These are phyloP conservation scores for Mortierella sp. DNA, from an alignment of 371 early-diverging fungal genomes.

Conservation along the genomic window DNA sequence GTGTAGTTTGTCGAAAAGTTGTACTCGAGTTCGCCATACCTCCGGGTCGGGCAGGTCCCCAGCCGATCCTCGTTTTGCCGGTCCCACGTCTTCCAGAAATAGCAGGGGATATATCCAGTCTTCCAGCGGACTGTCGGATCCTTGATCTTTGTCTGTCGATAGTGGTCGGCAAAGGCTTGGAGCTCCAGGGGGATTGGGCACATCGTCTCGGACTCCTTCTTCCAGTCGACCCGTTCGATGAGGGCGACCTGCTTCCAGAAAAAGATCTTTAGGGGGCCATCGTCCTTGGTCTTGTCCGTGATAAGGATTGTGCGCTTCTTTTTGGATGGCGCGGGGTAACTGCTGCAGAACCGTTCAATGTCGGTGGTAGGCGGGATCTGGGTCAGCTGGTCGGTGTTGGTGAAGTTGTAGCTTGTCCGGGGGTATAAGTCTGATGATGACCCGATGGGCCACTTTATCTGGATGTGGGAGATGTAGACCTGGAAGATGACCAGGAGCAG, in stretches of 20 bases:
- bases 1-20: constrained; percentile 30
- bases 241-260: not conserved
- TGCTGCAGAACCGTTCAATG: not conserved
- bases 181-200: constrained; percentile 30
- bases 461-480: not conserved
- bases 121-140: not conserved
- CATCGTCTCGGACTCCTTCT: constrained; percentile 19
- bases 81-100: not conserved
- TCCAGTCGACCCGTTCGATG: constrained; percentile 13
- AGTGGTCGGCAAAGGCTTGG: constrained; percentile 22
- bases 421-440: constrained; percentile 1
- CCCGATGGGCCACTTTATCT: too few relatives aligned
- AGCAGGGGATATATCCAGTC: constrained; percentile 5
- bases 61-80: not conserved
- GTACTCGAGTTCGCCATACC: constrained; percentile 9
- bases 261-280: constrained; percentile 21
- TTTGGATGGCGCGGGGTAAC: not conserved
- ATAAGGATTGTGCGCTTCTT: constrained; percentile 12
- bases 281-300: constrained; percentile 13
- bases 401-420: not conserved
- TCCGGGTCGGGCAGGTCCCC: not conserved
- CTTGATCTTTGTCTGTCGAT: not conserved
- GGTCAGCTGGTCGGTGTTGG: constrained; percentile 3
- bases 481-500: not conserved
- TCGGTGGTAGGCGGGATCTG: not conserved